Evolutionary conservation across 176 grass and related monocot species (phyloP).

Genomic region (Phragmites australis): DNA sequence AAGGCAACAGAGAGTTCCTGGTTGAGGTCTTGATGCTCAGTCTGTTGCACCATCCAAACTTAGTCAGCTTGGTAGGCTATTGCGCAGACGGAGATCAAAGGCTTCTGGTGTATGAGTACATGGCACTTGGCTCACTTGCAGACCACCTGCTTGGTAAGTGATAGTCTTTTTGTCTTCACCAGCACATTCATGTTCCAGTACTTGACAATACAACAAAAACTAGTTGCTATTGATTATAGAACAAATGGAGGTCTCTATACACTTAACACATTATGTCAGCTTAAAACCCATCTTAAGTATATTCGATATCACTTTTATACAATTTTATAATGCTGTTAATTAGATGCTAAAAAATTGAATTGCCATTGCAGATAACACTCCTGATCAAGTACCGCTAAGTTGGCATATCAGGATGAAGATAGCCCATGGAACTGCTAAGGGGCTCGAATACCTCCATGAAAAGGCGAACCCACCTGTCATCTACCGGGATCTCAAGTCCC

Average conservation of each 20-base stretch:
- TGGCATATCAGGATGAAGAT: slow-evolving; percentile 90
- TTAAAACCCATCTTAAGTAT: slow-evolving; percentile 1
- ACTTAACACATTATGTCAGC: background rate
- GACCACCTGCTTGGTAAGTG: slow-evolving; percentile 70
- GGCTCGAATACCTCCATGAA: slow-evolving; percentile 86
- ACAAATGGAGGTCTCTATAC: background rate
- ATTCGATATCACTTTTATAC: background rate
- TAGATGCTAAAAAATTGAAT: slow-evolving; percentile 6
- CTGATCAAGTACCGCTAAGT: slow-evolving; percentile 60
- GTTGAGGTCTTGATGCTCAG: slow-evolving; percentile 87
- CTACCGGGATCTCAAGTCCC: slow-evolving; percentile 83
- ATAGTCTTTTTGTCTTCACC: background rate
- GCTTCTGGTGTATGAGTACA: slow-evolving; percentile 88
- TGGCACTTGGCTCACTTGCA: slow-evolving; percentile 77
- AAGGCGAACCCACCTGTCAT: slow-evolving; percentile 71
- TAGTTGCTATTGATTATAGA: background rate
- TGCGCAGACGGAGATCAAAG: slow-evolving; percentile 88
- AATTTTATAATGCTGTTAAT: background rate
- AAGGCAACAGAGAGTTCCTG: slow-evolving; percentile 84
- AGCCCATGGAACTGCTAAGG: slow-evolving; percentile 74
- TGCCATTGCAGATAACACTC: slow-evolving; percentile 51
- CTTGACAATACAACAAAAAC: background rate
- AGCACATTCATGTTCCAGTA: slow-evolving; percentile 9
- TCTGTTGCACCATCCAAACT: slow-evolving; percentile 75
- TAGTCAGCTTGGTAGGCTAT: slow-evolving; percentile 88